These are phyloP conservation scores for Paraglomus brasilianum DNA, from an alignment of 192 early-diverging fungal genomes.

Conservation along the genomic window DNA sequence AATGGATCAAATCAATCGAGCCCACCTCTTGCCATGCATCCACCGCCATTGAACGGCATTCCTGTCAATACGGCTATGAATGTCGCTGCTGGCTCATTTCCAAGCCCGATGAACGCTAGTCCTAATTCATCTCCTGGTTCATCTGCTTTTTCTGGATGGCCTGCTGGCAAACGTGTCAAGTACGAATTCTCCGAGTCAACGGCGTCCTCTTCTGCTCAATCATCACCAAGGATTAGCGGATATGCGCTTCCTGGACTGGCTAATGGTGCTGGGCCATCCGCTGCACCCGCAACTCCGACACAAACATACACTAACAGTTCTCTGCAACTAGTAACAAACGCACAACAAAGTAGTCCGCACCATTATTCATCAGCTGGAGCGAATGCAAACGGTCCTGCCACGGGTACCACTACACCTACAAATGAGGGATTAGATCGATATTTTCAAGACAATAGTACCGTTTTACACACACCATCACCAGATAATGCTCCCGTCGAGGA, in stretches of 20 bases:
- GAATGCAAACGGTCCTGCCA: constrained; percentile 16
- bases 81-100: constrained; percentile 27
- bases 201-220: constrained; percentile 23
- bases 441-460: constrained; percentile 18
- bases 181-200: constrained; percentile 27
- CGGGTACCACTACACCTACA: constrained; percentile 16
- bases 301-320: constrained; percentile 23
- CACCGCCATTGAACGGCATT: constrained; percentile 23
- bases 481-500: constrained; percentile 16
- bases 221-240: constrained; percentile 21
- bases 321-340: constrained; percentile 29
- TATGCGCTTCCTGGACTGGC: constrained; percentile 27
- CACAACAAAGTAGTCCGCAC: constrained; percentile 17
- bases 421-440: constrained; percentile 24
- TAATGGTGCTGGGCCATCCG: constrained; percentile 11
- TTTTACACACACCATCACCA: constrained; percentile 20
- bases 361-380: constrained; percentile 1
- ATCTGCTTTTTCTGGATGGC: constrained; percentile 29
- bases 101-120: constrained; percentile 29
- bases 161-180: constrained; percentile 24
- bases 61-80: constrained; percentile 19
- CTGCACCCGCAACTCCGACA: constrained; percentile 18
- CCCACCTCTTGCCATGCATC: constrained; percentile 30
- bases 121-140: constrained; percentile 22
- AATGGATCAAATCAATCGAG: constrained; percentile 22